A percentile compares a stretch with the other conserved stretches of the same genome.
Conservation (phyloP, 129 eudicot genomes). For the Cynara cardunculus region DNA sequence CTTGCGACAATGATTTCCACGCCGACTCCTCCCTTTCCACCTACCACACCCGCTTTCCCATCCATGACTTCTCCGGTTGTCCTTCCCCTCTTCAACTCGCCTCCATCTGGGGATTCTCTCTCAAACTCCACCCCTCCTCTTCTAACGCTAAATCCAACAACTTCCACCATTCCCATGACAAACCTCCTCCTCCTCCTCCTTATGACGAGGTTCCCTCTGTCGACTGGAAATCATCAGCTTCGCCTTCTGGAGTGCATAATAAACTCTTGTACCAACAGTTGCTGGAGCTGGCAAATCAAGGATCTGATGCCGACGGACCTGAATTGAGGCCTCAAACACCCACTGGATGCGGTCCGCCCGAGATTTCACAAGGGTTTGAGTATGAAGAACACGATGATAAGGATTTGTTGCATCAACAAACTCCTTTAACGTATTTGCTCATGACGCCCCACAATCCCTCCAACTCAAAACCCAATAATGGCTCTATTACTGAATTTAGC, state of each 20-base stretch:
- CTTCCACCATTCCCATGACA: constrained; percentile 6
- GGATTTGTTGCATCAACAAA: constrained; percentile 27
- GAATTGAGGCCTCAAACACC: constrained; percentile 34
- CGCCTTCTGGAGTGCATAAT: constrained; percentile 43
- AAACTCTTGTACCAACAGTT: constrained; percentile 59
- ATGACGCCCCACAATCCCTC: constrained; percentile 22
- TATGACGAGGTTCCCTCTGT: constrained; percentile 35
- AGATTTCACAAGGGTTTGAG: constrained; percentile 19
- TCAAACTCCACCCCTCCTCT: constrained; percentile 22
- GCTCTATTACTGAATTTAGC: constrained; percentile 17
- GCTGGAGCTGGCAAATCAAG: constrained; percentile 39
- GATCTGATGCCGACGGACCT: constrained; percentile 34
- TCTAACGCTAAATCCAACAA: constrained; percentile 21
- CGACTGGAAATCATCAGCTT: constrained; percentile 14
- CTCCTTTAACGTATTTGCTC: constrained; percentile 52
- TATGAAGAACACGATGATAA: constrained; percentile 27
- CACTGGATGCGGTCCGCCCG: constrained; percentile 17
- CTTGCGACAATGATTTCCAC: constrained; percentile 59
- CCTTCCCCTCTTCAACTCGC: constrained; percentile 59
- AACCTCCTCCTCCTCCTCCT: constrained; percentile 6
- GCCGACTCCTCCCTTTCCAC: constrained; percentile 31
- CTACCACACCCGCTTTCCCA: constrained; percentile 41
- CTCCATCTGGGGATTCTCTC: constrained; percentile 53
- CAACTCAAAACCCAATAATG: constrained; percentile 10
- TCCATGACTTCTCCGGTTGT: constrained; percentile 55